Evolutionary conservation across 352 stramenopile species (phyloP), one percentile per base, ranked within the genome.

Genomic region (Salisapilia sapeloensis): DNA sequence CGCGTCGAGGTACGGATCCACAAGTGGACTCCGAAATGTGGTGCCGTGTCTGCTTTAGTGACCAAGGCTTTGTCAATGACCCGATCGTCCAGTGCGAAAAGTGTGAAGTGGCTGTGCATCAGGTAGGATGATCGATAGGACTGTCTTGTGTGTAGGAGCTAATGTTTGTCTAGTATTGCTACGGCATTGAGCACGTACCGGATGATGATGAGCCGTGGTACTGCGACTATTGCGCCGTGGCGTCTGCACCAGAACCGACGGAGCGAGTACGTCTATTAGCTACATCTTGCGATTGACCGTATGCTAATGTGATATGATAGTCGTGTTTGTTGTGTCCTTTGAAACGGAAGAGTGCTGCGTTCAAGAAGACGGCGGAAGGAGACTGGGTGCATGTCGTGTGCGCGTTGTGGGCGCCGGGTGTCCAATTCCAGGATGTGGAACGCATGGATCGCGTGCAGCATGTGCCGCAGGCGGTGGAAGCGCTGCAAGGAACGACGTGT

Each of bases 31-130:
- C 71, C 42, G 76, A 92, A 38, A 89, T 92, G 67, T 89, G 76
- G 67, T 92, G 76, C 38, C 74, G 76, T 6, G 76, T 92, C 25
- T 92, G 76, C 48, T 89, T 84, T 35, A 85, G 74, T 27, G 76
- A 90, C 46, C 67, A 87, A 45, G 74, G 72, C 8, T 92, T 77
- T 38, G 53, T 80, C 36, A 74, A 90, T 40, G 76, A 92, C 33
- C 74, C 72, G 18, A 92, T 92, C 22, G 76, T 92, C 4, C 70
- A 90, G 39, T 92, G 76, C 33, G 76, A 92, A 43, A 77, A 72
- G 39, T 92, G 76, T 30, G 48, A 66, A 12, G 72, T 84, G 20
- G 75, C 74, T 11, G 72, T 89, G 26, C 76, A 92, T 40, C 71
- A 92, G 60, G 76, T 92, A 49, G 12, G 38, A 29, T n/a, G 25